Evolutionary conservation across 2,329 filamentous ascomycete genomes (phyloP).

Genomic region (Diaporthe sp.): DNA sequence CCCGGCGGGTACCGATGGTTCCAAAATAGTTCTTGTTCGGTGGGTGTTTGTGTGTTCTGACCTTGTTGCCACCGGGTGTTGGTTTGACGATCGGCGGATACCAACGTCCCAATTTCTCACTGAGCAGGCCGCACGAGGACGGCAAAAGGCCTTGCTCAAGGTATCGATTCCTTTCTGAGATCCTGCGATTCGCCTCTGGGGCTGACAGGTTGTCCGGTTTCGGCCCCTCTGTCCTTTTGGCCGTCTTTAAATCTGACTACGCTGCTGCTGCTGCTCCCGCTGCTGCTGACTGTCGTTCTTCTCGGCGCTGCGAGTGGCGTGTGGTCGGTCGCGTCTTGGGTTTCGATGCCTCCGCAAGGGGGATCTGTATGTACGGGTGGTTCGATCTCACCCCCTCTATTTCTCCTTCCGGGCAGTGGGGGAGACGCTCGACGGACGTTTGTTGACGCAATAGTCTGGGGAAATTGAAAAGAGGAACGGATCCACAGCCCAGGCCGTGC

Average conservation of each 20-base stretch:
- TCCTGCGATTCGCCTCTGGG: neutral
- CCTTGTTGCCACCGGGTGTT: neutral
- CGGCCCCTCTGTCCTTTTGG: neutral
- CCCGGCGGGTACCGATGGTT: constrained; percentile 21
- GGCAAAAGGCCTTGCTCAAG: neutral
- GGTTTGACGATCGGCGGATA: neutral
- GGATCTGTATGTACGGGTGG: neutral
- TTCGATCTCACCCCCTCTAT: constrained; percentile 12
- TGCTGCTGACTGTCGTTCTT: constrained; percentile 6
- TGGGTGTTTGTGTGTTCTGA: neutral
- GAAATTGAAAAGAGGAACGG: constrained; percentile 16
- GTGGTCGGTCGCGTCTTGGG: neutral
- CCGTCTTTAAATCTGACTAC: constrained; percentile 4
- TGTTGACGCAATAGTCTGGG: constrained; percentile 32
- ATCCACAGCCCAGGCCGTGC: neutral
- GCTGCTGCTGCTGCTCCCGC: neutral
- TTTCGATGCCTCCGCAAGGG: constrained; percentile 5
- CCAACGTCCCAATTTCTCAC: neutral
- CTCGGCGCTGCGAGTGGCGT: constrained; percentile 4
- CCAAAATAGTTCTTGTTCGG: constrained; percentile 17
- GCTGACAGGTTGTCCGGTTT: neutral
- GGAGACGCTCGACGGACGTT: constrained; percentile 8
- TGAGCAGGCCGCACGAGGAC: neutral
- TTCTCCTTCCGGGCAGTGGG: constrained; percentile 17
- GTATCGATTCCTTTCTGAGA: neutral